phyloP scores from a whole-genome alignment of 2,329 filamentous ascomycete species.

The Hypomyces perniciosus region DNA sequence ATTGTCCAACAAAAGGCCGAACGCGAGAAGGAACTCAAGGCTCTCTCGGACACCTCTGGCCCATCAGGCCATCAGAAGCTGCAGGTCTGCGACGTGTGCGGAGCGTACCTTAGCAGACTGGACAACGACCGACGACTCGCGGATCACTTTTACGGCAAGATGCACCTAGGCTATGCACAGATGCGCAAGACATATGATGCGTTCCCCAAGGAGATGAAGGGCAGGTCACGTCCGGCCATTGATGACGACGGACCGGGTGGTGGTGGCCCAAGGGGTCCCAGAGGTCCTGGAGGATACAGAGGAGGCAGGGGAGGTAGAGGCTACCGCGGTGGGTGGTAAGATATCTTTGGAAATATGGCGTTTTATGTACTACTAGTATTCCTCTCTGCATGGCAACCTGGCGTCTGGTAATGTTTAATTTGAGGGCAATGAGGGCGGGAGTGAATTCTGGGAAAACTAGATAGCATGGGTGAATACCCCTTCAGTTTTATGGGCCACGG shows the following conservation, averaged over 20 bases:
- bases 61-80: constrained; percentile 95
- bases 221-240: constrained; percentile 55
- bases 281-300: constrained; percentile 50
- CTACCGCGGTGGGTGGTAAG: constrained; percentile 44
- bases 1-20: constrained; percentile 77
- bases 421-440: neutral
- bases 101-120: constrained; percentile 83
- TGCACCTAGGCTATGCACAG: constrained; percentile 96
- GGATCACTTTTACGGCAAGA: constrained; percentile 98
- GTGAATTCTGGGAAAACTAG: no score
- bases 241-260: constrained; percentile 41
- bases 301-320: constrained; percentile 46
- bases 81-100: constrained; percentile 97
- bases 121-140: constrained; percentile 92
- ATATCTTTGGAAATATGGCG: neutral
- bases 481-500: neutral
- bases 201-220: constrained; percentile 82
- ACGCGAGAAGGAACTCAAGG: constrained; percentile 81
- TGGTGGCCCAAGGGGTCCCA: constrained; percentile 46
- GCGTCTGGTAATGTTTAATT: constrained; percentile 9
- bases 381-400: constrained; percentile 14
- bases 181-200: constrained; percentile 91
- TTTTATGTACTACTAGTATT: neutral
- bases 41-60: constrained; percentile 83
- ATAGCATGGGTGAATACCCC: neutral